Base-by-base conservation (phyloP, 345 rosid species). In the Tarenaya hassleriana region DNA sequence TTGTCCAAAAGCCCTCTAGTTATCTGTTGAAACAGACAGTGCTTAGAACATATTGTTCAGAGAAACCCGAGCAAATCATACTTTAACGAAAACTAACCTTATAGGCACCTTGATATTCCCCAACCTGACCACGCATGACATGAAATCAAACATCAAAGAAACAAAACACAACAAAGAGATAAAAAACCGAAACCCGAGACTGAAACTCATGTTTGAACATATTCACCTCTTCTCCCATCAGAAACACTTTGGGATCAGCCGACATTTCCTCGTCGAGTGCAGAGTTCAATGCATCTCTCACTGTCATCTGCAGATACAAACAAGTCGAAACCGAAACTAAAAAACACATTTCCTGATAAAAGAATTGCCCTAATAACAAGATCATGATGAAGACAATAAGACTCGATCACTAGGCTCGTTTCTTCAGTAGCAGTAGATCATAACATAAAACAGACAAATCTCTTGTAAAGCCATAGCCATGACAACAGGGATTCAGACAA, bases 31-130 rank as follows among this genome's bases (percentile, higher is more conserved):
- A 24, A 5, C 5, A 24, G 29, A 24, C 29, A 24, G 29, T 24
- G 5, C 29, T 24, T 24, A 24, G 29, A 24, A 5, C 29, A 24
- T 24, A 24, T 24, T 24, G 29, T 24, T 24, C 29, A 24, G 29
- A 24, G 3, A 24, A 24, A 24, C 29, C 29, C 29, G 5, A 2
- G 5, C 29, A 24, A 2, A 2, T 24, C 5, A 5, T 2, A 24
- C 5, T 24, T 2, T 2, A 24, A 24, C 29, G 7, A 37, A 32
- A 33, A 11, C 76, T 61, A 32, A 81, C 94, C 94, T 85, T 85
- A 71, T 85, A 85, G 35, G 94, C 94, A 57, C 89, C 94, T 51
- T 85, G 86, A 64, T 85, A 85, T 74, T 85, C 94, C 60, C 94
- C 89, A 55, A 85, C 94, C 89, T 85, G 77, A 66, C 56, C 41